These are phyloP conservation scores for Brasenia schreberi DNA, from an alignment of 164 flowering plant species.

Conservation along the genomic window DNA sequence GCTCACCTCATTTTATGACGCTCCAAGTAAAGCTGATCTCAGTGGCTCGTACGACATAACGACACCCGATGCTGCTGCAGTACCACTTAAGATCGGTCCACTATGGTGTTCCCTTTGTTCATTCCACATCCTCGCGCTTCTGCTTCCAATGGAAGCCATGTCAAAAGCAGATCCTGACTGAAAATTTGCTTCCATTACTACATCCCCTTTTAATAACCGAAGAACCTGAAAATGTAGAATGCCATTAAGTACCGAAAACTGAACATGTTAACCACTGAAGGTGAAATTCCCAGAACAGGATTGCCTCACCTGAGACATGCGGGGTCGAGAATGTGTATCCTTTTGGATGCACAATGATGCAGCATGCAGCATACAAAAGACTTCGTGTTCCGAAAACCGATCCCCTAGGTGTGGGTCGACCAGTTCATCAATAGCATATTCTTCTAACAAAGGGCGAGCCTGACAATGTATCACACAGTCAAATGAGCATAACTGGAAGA, in stretches of 20 bases:
- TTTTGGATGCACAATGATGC: constrained; percentile 72
- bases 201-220: constrained; percentile 72
- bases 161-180: constrained; percentile 51
- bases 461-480: constrained; percentile 9
- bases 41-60: constrained; percentile 26
- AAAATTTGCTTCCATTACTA: constrained; percentile 46
- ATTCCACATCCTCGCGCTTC: constrained; percentile 49
- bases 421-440: constrained; percentile 42
- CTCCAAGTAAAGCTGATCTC: constrained; percentile 21
- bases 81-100: constrained; percentile 28
- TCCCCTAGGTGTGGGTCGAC: constrained; percentile 52
- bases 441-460: constrained; percentile 82
- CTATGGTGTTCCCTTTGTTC: constrained; percentile 39
- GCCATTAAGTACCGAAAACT: neutral
- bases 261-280: neutral
- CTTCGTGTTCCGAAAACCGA: constrained; percentile 47
- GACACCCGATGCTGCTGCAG: constrained; percentile 10
- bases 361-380: constrained; percentile 55
- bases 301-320: constrained; percentile 83
- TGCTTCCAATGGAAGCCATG: constrained; percentile 24
- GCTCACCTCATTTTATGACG: constrained; percentile 16
- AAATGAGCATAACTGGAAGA: neutral
- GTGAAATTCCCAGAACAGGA: neutral
- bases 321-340: constrained; percentile 75
- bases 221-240: constrained; percentile 34